Base-by-base conservation (phyloP, 352 stramenopile species). In the Pythium apleroticum region DNA sequence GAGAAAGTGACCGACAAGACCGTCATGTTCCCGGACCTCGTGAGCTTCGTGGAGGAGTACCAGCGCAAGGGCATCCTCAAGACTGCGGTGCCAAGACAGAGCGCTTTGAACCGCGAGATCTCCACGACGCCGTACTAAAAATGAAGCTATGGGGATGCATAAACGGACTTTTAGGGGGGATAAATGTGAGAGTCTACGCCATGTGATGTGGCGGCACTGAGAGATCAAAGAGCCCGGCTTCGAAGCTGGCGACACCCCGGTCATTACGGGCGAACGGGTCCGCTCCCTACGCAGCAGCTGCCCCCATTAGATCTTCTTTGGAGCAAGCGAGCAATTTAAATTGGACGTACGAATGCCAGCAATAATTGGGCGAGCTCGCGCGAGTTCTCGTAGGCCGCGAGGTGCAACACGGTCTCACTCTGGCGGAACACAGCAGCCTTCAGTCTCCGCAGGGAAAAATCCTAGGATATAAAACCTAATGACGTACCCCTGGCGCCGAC, bases 1-100 rank as follows among this genome's bases (percentile, higher is more conserved):
- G 57, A 75, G 12, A 73, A 91, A 39, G 77, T 90, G 31, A 84
- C 74, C 0, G 65, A 78, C 17, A 67, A 72, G 20, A 90, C 84
- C 1, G 57, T 72, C 12, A 48, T 90, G 9, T 92, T 79, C 61
- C 76, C 81, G 2, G 81, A 92, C 39, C 76, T 92, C 66, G 76
- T 88, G 60, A 92, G 81, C 61, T 90, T 92, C 41, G 80, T 92
- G 17, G 84, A 89, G 50, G 71, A 84, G 28, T 92, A 89, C 48
- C 84, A 92, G 60, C 80, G 83, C 59, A 86, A 87, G 45, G 80
- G 81, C 27, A 72, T 91, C 31, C 54, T 92, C 11, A 74, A 71
- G 27, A 65, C 76, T 24, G 74, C 84, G 22, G 73, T 92, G 15
- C 65, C 80, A 25, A 69, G 80, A 7, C 65, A 79, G 17, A 72